Evolutionary conservation across 805 yeast genomes (phyloP).

Genomic region (Pichia manshurica): DNA sequence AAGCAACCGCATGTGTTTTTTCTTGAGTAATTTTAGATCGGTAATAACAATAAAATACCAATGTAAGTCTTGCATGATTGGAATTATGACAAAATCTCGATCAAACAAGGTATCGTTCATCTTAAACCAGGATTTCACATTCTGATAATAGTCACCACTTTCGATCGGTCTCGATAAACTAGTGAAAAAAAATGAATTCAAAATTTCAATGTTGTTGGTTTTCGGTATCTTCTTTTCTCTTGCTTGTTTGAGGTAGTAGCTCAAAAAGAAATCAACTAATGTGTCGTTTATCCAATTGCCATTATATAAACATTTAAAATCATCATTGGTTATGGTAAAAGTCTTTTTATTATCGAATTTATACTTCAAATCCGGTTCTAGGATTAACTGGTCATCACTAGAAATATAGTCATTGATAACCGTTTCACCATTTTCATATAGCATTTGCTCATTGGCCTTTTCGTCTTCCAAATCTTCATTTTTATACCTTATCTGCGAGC

Average conservation of each 20-base stretch:
- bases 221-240: constrained; percentile 29
- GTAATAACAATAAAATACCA: constrained; percentile 82
- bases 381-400: constrained; percentile 26
- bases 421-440: constrained; percentile 26
- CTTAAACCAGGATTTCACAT: constrained; percentile 73
- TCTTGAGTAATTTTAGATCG: constrained; percentile 37
- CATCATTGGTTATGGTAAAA: constrained; percentile 58
- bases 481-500: constrained; percentile 6
- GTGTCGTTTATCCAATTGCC: constrained; percentile 89
- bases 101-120: constrained; percentile 52
- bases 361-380: constrained; percentile 37
- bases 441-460: constrained; percentile 35
- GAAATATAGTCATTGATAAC: constrained; percentile 28
- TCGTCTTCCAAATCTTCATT: constrained; percentile 13
- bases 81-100: constrained; percentile 62
- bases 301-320: constrained; percentile 72
- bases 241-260: constrained; percentile 39
- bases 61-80: constrained; percentile 75
- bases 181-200: constrained; percentile 81
- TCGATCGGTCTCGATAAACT: constrained; percentile 39
- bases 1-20: too few relatives aligned
- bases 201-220: constrained; percentile 41
- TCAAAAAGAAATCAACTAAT: constrained; percentile 77
- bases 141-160: constrained; percentile 42
- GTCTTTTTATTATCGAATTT: constrained; percentile 48